A percentile compares a stretch with the other conserved stretches of the same genome.
phyloP scores from a whole-genome alignment of 1,139 yeast genomes.

The Yamadazyma taylorii region DNA sequence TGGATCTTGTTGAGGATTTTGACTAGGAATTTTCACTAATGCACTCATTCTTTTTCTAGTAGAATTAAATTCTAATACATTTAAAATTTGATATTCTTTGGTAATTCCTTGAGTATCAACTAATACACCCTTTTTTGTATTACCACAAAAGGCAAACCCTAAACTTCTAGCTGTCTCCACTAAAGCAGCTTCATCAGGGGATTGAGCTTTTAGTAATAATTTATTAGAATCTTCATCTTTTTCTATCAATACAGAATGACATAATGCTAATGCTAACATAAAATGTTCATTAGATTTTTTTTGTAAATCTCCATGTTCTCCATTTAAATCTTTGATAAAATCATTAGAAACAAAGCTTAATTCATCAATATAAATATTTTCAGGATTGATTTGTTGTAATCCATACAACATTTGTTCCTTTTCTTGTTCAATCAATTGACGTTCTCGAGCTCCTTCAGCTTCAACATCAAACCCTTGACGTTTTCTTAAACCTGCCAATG shows the following conservation, averaged over 20 bases:
- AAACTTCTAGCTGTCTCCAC: conserved; percentile 60
- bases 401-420: conserved; percentile 35
- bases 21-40: conserved; percentile 61
- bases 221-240: conserved; percentile 37
- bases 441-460: conserved; percentile 42
- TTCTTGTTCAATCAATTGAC: conserved; percentile 38
- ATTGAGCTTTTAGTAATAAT: conserved; percentile 52
- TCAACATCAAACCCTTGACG: conserved; percentile 57
- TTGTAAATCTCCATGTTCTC: conserved; percentile 29
- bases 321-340: conserved; percentile 40
- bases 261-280: conserved; percentile 53
- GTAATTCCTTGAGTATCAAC: conserved; percentile 45
- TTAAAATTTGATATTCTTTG: conserved; percentile 48
- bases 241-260: conserved; percentile 62
- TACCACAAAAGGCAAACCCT: conserved; percentile 51
- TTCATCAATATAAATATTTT: conserved; percentile 37
- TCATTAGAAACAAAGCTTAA: conserved; percentile 50
- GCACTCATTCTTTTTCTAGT: conserved; percentile 83
- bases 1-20: conserved; percentile 30
- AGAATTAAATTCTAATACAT: conserved; percentile 54
- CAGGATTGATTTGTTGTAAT: conserved; percentile 20
- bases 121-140: conserved; percentile 45
- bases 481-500: conserved; percentile 57
- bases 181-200: conserved; percentile 66
- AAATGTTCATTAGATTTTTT: conserved; percentile 47